Percentiles rank a stretch among this genome's conserved stretches.
Conservation (phyloP, 2,329 filamentous ascomycete species). For the Hymenoscyphus repandus region DNA sequence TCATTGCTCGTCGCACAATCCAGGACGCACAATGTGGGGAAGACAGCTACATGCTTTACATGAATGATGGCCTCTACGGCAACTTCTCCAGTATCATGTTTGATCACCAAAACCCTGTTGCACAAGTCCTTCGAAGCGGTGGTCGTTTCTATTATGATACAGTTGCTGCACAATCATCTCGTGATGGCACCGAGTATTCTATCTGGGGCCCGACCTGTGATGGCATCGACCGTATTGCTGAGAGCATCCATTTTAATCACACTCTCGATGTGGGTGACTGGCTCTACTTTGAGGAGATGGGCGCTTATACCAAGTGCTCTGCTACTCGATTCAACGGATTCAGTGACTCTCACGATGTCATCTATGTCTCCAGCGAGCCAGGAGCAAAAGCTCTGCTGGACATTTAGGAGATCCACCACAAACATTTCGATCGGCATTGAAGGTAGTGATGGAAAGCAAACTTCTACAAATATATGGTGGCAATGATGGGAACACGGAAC, state of each 20-base stretch:
- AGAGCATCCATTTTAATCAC: slow-evolving; percentile 71
- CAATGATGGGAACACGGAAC: too few species aligned
- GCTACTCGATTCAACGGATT: slow-evolving; percentile 98
- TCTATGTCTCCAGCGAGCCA: slow-evolving; percentile 92
- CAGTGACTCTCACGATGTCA: slow-evolving; percentile 82
- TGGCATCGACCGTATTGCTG: slow-evolving; percentile 89
- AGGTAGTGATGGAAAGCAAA: too few species aligned
- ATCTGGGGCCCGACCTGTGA: slow-evolving; percentile 99
- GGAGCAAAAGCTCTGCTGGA: slow-evolving; percentile 70
- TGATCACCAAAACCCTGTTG: slow-evolving; percentile 88
- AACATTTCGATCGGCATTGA: too few species aligned
- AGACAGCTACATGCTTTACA: slow-evolving; percentile 89
- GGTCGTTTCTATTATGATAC: slow-evolving; percentile 55
- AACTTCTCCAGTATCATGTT: slow-evolving; percentile 99
- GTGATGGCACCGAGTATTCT: slow-evolving; percentile 71
- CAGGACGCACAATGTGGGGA: slow-evolving; percentile 60
- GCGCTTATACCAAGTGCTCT: slow-evolving; percentile 96
- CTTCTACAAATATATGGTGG: too few species aligned
- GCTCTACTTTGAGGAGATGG: slow-evolving; percentile 99
- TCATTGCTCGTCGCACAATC: slow-evolving; percentile 91
- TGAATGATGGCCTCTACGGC: slow-evolving; percentile 96
- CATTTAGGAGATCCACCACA: slow-evolving; percentile 16
- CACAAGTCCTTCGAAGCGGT: slow-evolving; percentile 68
- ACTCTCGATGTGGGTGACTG: slow-evolving; percentile 90
- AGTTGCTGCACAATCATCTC: slow-evolving; percentile 41